Evolutionary conservation across 192 early-diverging fungal species (phyloP).

Genomic region (Podila epigama): DNA sequence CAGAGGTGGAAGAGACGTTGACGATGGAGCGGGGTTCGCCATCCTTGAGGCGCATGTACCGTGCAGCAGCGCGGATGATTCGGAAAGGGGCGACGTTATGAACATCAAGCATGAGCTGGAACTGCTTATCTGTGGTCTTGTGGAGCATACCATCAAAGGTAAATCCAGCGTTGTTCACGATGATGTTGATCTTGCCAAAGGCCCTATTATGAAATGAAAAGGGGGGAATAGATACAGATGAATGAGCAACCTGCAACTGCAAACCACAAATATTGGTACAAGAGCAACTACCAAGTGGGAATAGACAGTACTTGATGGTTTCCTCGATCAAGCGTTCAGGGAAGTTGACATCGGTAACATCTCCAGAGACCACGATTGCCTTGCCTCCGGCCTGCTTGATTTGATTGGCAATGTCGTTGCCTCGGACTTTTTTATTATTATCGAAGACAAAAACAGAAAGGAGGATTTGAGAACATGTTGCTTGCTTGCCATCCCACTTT

Average conservation of each 20-base stretch:
- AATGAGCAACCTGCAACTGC: too few species aligned
- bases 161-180: conserved; percentile 98
- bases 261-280: too few species aligned
- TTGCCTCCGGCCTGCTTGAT: conserved; percentile 79
- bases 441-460: too few species aligned
- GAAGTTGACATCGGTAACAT: conserved; percentile 61
- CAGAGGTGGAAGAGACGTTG: conserved; percentile 65
- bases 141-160: conserved; percentile 91
- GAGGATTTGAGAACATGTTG: too few species aligned
- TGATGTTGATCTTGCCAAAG: conserved; percentile 76
- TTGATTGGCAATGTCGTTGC: conserved; percentile 86
- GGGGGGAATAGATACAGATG: too few species aligned
- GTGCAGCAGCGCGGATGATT: conserved; percentile 61
- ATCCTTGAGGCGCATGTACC: conserved; percentile 62
- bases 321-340: conserved; percentile 59
- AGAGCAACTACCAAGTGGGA: not conserved
- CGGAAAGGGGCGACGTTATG: conserved; percentile 70
- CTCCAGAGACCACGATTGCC: conserved; percentile 77
- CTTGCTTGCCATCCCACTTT: too few species aligned
- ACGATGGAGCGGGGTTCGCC: conserved; percentile 61
- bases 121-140: conserved; percentile 89
- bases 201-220: conserved; percentile 42
- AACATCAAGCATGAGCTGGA: conserved; percentile 82
- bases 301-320: conserved; percentile 53
- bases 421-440: too few species aligned